Evolutionary conservation across 2,329 filamentous ascomycete species (phyloP), one percentile per base, ranked within the genome.

Genomic region (Monosporascus sp.): DNA sequence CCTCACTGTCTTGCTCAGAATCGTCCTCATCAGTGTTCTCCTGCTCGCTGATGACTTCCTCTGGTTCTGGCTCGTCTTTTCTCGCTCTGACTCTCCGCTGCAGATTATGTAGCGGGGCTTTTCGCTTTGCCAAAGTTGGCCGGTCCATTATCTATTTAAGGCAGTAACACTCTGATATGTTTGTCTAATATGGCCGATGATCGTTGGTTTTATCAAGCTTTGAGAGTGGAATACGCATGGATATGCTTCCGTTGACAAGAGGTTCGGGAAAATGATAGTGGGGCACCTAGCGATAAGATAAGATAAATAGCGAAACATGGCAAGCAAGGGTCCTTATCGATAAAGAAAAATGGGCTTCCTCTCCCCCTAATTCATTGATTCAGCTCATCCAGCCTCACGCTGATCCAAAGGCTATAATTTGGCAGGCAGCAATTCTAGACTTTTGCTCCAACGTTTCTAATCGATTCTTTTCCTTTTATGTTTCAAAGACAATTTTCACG

Each of bases 31-130:
- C 62, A 8, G 65, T 63, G 37, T 57, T 50, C 20, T 65, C 63
- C 14, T 69, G 66, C 24, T 72, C 70, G 51, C 58, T 67, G 26
- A 66, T 61, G 24, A 63, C 56, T 24, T 70, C 65, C 14, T 74
- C 70, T 60, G 71, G 73, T 50, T 76, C 70, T 31, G 61, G 57
- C 26, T 78, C 75, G 27, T 78, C 72, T 31, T 65, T 72, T 48
- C 76, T 68, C 1, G 72, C 69, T 37, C 73, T 72, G 1, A 79
- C 76, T 43, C 75, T 70, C 52, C 75, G 68, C 55, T 74, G 71
- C 2, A 77, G 63, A 11, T 68, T 70, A 7, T 64, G 41, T 1
- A 66, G 63, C 1, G 70, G 67, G 3, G 67, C 51, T 60, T 76
- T 79, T 41, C 79, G 71, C 58, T 73, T 71, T 55, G 72, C 71